phyloP scores from a whole-genome alignment of 305 asterid species.

The Fraxinus nigra region DNA sequence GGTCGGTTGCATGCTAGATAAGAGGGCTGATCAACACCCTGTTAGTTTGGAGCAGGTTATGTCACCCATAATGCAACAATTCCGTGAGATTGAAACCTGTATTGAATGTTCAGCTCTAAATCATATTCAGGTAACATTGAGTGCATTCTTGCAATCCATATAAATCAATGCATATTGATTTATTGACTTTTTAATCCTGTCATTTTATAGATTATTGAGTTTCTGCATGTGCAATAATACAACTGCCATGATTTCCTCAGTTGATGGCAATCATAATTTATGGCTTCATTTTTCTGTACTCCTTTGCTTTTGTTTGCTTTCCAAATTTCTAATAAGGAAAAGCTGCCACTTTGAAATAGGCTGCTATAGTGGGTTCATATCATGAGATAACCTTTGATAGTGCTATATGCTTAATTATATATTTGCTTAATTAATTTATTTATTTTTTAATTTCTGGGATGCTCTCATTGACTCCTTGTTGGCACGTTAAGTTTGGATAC shows the following conservation, averaged over 20 bases:
- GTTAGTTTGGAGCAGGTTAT: constrained; percentile 90
- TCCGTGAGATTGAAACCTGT: constrained; percentile 98
- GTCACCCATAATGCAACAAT: constrained; percentile 99
- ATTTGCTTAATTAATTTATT: background rate
- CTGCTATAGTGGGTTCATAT: constrained; percentile 9
- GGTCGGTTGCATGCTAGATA: constrained; percentile 97
- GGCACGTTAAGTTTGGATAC: constrained; percentile 3
- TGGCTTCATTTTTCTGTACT: constrained; percentile 16
- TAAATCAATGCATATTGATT: background rate
- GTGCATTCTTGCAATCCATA: constrained; percentile 1
- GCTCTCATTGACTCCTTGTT: constrained; percentile 1
- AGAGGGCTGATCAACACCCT: constrained; percentile 72
- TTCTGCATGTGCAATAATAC: constrained; percentile 10
- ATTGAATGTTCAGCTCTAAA: constrained; percentile 90
- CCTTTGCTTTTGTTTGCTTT: constrained; percentile 4
- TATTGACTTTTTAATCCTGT: background rate
- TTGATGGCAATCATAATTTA: background rate
- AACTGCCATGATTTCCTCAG: background rate
- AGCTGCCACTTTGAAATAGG: background rate
- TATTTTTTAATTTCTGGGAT: constrained; percentile 1
- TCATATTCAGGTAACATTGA: constrained; percentile 65
- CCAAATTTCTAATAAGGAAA: background rate
- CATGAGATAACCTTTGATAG: constrained; percentile 5
- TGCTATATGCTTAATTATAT: background rate
- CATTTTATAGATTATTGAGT: constrained; percentile 15